These are phyloP conservation scores for Erythrophleum fordii DNA, from an alignment of 306 rosid genomes.

Conservation along the genomic window DNA sequence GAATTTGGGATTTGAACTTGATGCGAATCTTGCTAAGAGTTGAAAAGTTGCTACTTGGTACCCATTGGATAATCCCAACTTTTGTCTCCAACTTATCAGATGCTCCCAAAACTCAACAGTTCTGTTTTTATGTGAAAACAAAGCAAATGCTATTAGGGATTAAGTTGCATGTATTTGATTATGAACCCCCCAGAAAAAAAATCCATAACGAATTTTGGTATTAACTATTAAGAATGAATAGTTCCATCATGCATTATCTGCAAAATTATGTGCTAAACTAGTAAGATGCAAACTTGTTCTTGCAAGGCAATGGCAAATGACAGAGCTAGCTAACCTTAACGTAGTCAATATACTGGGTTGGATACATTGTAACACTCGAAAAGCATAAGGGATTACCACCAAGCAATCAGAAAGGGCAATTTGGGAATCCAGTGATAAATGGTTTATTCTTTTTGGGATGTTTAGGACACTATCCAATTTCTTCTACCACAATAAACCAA, in stretches of 20 bases:
- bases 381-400: not conserved
- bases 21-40: conserved; percentile 45
- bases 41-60: conserved; percentile 30
- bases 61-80: conserved; percentile 36
- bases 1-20: conserved; percentile 38
- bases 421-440: not conserved
- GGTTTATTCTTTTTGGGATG: conserved; percentile 38
- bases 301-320: not conserved
- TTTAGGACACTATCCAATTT: conserved; percentile 13
- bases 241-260: too few species aligned
- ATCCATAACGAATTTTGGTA: not conserved
- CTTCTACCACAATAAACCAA: too few species aligned
- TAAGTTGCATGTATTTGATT: not conserved
- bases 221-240: too few species aligned
- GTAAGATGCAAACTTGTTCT: not conserved
- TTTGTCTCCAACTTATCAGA: not conserved
- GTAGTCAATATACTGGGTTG: not conserved
- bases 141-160: not conserved
- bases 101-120: conserved; percentile 2
- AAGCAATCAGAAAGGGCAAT: not conserved
- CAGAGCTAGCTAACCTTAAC: not conserved
- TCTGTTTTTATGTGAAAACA: conserved; percentile 10
- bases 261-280: not conserved
- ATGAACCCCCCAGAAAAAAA: too few species aligned
- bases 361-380: not conserved